phyloP scores from a whole-genome alignment of 495 filamentous ascomycete genomes.

The Podospora conica region DNA sequence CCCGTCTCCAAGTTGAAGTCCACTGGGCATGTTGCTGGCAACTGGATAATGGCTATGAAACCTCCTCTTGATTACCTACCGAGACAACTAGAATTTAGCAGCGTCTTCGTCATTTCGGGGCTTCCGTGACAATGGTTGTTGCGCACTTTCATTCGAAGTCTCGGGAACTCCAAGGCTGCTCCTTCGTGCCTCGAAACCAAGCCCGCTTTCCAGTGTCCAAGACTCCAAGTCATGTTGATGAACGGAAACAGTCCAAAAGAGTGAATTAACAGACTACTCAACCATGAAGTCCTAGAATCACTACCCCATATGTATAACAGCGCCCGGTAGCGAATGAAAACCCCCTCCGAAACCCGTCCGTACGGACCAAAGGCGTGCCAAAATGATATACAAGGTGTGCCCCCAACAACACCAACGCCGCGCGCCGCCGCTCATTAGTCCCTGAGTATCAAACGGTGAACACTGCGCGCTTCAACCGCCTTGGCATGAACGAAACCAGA shows the following conservation, averaged over 20 bases:
- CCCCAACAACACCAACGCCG: background rate
- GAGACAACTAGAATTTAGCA: no score
- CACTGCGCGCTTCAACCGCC: background rate
- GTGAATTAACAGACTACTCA: background rate
- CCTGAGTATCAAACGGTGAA: background rate
- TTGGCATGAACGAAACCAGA: background rate
- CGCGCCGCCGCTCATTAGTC: background rate
- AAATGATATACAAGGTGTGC: background rate
- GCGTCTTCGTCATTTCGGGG: no score
- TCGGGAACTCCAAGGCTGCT: no score
- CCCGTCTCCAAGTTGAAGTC: no score
- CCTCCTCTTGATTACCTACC: no score
- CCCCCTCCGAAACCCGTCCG: background rate
- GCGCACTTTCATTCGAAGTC: no score
- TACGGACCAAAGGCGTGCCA: background rate
- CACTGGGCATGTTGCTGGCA: no score
- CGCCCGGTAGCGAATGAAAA: background rate
- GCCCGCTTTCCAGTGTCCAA: no score
- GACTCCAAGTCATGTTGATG: background rate
- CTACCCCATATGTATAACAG: background rate
- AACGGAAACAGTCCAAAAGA: background rate
- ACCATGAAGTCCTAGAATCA: background rate
- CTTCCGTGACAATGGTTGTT: no score
- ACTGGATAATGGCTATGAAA: no score
- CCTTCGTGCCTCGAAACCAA: no score